These are phyloP conservation scores for Jaapia argillacea DNA, from an alignment of 768 basidiomycete genomes.

Conservation along the genomic window DNA sequence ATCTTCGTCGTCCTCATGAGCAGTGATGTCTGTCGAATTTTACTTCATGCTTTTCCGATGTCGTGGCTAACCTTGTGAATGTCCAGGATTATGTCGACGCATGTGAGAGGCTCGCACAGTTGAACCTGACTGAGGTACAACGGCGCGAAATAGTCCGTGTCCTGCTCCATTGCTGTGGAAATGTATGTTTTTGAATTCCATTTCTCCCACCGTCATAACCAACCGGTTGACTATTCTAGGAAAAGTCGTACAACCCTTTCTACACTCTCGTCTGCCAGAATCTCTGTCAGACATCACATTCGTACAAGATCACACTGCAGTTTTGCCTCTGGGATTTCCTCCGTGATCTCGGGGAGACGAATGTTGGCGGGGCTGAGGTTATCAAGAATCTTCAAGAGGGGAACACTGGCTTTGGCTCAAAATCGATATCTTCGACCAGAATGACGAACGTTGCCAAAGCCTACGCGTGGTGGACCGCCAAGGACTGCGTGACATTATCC, in stretches of 20 bases:
- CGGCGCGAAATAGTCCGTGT: conserved; percentile 95
- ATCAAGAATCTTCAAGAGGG: conserved; percentile 49
- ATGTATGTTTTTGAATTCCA: conserved; percentile 37
- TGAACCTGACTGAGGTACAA: conserved; percentile 80
- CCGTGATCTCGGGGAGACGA: conserved; percentile 78
- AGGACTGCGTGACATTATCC: conserved; percentile 62
- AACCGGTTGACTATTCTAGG: conserved; percentile 34
- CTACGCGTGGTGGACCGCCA: conserved; percentile 91
- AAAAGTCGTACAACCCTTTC: conserved; percentile 90
- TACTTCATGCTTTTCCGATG: not conserved
- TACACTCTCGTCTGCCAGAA: conserved; percentile 85
- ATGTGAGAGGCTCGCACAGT: conserved; percentile 77
- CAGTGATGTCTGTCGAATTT: conserved; percentile 69
- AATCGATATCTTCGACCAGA: conserved; percentile 46
- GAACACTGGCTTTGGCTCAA: conserved; percentile 27
- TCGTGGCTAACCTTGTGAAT: conserved; percentile 1
- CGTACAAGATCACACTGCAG: conserved; percentile 87
- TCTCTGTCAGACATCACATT: conserved; percentile 68
- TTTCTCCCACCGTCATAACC: conserved; percentile 1
- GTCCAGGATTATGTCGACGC: conserved; percentile 94
- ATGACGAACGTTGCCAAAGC: conserved; percentile 70
- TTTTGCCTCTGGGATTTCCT: conserved; percentile 97
- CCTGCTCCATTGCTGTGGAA: conserved; percentile 84
- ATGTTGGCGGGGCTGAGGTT: conserved; percentile 71
- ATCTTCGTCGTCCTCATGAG: conserved; percentile 95